Conservation (phyloP, 805 yeast species). For the Saturnispora besseyi region DNA sequence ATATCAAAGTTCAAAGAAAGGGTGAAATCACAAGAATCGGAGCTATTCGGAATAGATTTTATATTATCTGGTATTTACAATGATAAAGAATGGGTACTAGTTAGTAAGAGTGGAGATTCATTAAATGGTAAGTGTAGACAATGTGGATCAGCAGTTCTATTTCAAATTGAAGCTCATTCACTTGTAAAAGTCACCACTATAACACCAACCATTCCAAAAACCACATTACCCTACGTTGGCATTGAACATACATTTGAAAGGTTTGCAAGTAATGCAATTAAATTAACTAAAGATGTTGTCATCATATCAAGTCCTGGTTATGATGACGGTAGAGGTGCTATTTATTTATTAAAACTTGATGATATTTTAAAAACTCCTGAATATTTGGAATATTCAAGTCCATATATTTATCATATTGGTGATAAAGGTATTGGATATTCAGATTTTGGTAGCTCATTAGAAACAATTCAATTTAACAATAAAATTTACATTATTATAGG, state of each 20-base stretch:
- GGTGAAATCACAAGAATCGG: slow-evolving; percentile 17
- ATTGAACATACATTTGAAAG: slow-evolving; percentile 7
- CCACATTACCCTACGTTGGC: background rate
- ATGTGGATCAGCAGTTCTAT: slow-evolving; percentile 35
- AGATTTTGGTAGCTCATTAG: slow-evolving; percentile 38
- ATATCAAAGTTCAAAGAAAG: slow-evolving; percentile 4
- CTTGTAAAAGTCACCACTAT: slow-evolving; percentile 14
- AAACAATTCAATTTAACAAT: slow-evolving; percentile 16
- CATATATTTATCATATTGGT: slow-evolving; percentile 17
- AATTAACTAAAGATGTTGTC: slow-evolving; percentile 16
- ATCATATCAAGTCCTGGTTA: slow-evolving; percentile 30
- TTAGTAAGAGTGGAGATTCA: slow-evolving; percentile 24
- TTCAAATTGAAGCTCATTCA: slow-evolving; percentile 4
- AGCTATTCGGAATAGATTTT: slow-evolving; percentile 23
- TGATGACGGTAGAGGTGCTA: slow-evolving; percentile 34
- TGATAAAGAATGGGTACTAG: slow-evolving; percentile 23
- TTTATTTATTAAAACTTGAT: slow-evolving; percentile 33
- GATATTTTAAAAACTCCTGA: slow-evolving; percentile 4
- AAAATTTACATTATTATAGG: slow-evolving; percentile 29
- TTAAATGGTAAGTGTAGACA: slow-evolving; percentile 21
- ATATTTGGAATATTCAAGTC: background rate
- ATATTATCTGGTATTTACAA: slow-evolving; percentile 18
- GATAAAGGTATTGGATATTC: slow-evolving; percentile 27
- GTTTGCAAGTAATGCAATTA: slow-evolving; percentile 18
- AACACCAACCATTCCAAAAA: slow-evolving; percentile 7